Base-by-base conservation (phyloP, 2,329 filamentous ascomycete genomes). In the Stemphylium vesicarium region DNA sequence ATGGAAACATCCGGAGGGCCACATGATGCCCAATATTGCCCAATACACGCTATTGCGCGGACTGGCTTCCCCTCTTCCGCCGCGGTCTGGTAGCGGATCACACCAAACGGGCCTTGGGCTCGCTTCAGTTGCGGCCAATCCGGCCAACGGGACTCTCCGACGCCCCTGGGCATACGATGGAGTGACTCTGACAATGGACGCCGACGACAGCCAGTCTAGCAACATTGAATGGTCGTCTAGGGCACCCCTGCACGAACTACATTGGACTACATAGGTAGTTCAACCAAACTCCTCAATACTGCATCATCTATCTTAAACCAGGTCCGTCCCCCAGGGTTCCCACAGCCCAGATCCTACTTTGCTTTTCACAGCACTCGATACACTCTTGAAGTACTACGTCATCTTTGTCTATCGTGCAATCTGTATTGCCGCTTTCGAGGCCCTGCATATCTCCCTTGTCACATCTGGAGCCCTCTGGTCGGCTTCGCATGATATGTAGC, bases 11-110 rank as follows among this genome's bases (percentile, higher is more conserved):
- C 12, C 33, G 39, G 26, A 29, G 26, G 9, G 26, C 26, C 26
- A 5, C 2, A 11, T 29, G 45, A 40, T 38, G 29, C 37, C 29
- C 42, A 41, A 41, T 47, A 39, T 8, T 24, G 18, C 37, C 18
- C 37, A 39, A 39, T 13, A 10, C 22, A 22, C 10, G 37, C 37
- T 22, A 29, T 29, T 29, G 26, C 26, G 26, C 26, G 9, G 26
- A 11, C 26, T 29, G 26, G 26, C 26, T 16, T 1, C 33, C 33
- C n/a, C 33, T 26, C 50, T 35, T 18, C n/a, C 22, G 18, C 26
- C 29, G 33, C 11, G 24, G 50, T 56, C 46, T 50, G 47, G 46
- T 53, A 24, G 26, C 16, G 10, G 40, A 33, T 40, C 50, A 38
- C 49, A 38, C 43, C 31, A 15, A 46, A 40, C 39, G 37, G 39